Conservation (phyloP, 164 flowering plant genomes). For the Kalanchoe fedtschenkoi region DNA sequence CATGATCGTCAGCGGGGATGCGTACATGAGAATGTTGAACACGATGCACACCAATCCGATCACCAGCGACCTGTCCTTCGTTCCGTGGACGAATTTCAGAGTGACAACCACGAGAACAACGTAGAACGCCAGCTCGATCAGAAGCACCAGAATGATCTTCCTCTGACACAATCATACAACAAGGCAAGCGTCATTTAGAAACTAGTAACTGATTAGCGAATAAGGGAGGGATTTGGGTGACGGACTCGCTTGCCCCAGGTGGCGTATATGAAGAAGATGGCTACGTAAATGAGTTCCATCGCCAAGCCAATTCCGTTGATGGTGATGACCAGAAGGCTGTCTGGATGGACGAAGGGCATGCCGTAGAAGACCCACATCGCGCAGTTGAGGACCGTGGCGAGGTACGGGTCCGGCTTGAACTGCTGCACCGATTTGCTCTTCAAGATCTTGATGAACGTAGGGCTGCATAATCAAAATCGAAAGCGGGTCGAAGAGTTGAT, state of each 20-base stretch:
- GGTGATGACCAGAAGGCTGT: constrained; percentile 32
- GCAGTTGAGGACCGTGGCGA: constrained; percentile 41
- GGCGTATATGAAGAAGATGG: constrained; percentile 31
- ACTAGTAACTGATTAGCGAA: too few species aligned
- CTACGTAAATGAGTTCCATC: constrained; percentile 24
- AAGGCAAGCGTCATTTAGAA: too few species aligned
- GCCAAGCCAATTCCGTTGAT: constrained; percentile 30
- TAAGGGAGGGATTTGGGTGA: too few species aligned
- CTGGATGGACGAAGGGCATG: constrained; percentile 31
- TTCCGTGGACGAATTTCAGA: constrained; percentile 16
- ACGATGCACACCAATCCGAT: constrained; percentile 28
- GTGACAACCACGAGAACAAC: constrained; percentile 16
- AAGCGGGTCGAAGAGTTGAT: too few species aligned
- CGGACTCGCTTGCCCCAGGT: constrained; percentile 24
- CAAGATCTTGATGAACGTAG: constrained; percentile 25
- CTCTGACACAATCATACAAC: constrained; percentile 17
- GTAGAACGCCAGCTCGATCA: constrained; percentile 21
- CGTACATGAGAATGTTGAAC: constrained; percentile 37
- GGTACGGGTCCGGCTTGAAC: constrained; percentile 40
- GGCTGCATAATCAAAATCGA: constrained; percentile 25
- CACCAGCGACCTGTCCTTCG: constrained; percentile 16
- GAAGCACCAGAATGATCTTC: constrained; percentile 18
- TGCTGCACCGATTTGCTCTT: constrained; percentile 24
- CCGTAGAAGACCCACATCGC: constrained; percentile 43
- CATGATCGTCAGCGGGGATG: constrained; percentile 49